Evolutionary conservation across 176 grass and related monocot species (phyloP).

Genomic region (Thinopyrum elongatum): DNA sequence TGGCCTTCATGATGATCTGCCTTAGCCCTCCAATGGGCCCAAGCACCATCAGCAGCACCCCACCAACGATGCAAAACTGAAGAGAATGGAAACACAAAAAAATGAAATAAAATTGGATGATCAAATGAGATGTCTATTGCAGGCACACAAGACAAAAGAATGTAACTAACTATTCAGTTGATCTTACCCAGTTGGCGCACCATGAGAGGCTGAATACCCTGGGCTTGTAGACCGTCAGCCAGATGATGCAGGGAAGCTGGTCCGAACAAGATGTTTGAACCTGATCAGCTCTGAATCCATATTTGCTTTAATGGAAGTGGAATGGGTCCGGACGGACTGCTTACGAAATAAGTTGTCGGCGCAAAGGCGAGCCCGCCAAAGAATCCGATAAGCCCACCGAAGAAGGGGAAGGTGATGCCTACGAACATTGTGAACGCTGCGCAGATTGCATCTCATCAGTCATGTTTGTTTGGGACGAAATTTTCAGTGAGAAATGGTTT

Average conservation of each 20-base stretch:
- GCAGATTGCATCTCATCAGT: neutral
- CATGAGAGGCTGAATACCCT: slow-evolving; percentile 64
- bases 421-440: slow-evolving; percentile 91
- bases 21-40: neutral
- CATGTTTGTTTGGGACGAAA: neutral
- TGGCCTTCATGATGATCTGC: neutral
- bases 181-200: slow-evolving; percentile 78
- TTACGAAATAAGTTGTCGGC: slow-evolving; percentile 81
- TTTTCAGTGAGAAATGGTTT: neutral
- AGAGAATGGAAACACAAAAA: neutral
- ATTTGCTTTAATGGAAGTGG: neutral
- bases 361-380: slow-evolving; percentile 82
- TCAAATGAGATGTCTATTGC: too few relatives aligned
- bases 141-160: too few relatives aligned
- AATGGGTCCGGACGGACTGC: neutral
- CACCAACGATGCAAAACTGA: neutral
- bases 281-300: neutral
- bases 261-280: neutral
- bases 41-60: neutral
- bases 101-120: too few relatives aligned
- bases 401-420: slow-evolving; percentile 87
- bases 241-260: slow-evolving; percentile 85
- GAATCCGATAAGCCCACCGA: slow-evolving; percentile 68
- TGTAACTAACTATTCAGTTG: neutral
- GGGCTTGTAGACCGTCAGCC: slow-evolving; percentile 76